A percentile compares a stretch with the other conserved stretches of the same genome.
Evolutionary conservation across 106 monocot genomes (phyloP).

Genomic region (Dactylorhiza incarnata): DNA sequence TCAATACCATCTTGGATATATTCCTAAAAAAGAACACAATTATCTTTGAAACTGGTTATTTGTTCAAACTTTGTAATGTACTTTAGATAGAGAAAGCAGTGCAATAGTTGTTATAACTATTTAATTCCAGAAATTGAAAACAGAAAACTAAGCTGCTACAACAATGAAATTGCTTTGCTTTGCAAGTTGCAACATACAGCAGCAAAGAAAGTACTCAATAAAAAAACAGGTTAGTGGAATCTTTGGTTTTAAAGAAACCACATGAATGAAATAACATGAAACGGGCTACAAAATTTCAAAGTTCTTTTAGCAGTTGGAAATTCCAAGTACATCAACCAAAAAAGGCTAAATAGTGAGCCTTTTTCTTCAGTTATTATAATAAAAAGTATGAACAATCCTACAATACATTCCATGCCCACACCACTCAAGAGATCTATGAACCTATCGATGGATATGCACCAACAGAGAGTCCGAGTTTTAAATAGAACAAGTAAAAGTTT

Average conservation of each 20-base stretch:
- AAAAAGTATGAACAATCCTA: background rate
- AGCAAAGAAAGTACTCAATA: background rate
- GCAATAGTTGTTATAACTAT: background rate
- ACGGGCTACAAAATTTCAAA: background rate
- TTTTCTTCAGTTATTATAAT: background rate
- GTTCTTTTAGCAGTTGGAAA: background rate
- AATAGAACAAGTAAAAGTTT: background rate
- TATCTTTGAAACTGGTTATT: background rate
- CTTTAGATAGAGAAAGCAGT: background rate
- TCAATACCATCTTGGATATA: conserved; percentile 98
- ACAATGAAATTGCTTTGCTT: background rate
- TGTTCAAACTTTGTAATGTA: conserved; percentile 1
- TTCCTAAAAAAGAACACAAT: conserved; percentile 45
- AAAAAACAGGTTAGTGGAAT: background rate
- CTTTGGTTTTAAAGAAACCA: background rate
- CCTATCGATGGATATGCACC: background rate
- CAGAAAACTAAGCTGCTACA: background rate
- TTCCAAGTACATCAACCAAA: background rate
- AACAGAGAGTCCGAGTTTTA: background rate
- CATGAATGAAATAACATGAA: background rate
- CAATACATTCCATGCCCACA: background rate
- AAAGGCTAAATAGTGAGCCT: background rate
- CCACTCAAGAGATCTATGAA: background rate
- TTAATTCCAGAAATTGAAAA: background rate
- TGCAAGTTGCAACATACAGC: background rate